Evolutionary conservation across 345 rosid genomes (phyloP).

Genomic region (Xanthoceras sorbifolium): DNA sequence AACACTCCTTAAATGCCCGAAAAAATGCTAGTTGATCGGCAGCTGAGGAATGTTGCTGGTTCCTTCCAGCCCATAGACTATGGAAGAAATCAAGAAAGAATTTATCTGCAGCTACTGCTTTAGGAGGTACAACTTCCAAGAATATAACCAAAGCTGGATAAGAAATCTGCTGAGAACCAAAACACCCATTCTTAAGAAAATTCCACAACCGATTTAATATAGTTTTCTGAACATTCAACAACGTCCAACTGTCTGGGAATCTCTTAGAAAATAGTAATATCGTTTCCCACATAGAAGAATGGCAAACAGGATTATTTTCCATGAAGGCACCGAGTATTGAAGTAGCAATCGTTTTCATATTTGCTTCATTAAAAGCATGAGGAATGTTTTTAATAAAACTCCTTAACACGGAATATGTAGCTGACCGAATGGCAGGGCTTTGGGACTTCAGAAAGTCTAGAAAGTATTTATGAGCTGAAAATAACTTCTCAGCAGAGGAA

Average conservation of each 20-base stretch:
- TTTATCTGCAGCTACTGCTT: constrained; percentile 57
- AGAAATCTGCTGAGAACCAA: constrained; percentile 84
- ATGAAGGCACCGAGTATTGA: constrained; percentile 81
- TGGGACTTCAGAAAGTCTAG: constrained; percentile 71
- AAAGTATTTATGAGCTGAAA: constrained; percentile 71
- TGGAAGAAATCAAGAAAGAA: constrained; percentile 70
- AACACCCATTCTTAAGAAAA: constrained; percentile 86
- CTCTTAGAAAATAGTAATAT: constrained; percentile 69
- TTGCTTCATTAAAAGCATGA: constrained; percentile 63
- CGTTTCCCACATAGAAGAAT: constrained; percentile 92
- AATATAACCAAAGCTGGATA: constrained; percentile 86
- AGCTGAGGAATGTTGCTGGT: constrained; percentile 47
- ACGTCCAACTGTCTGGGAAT: constrained; percentile 80
- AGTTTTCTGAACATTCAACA: constrained; percentile 65
- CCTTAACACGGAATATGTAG: constrained; percentile 69
- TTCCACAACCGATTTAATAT: constrained; percentile 66
- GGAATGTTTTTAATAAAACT: constrained; percentile 74
- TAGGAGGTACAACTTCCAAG: constrained; percentile 64
- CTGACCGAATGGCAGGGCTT: constrained; percentile 73
- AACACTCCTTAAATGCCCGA: constrained; percentile 74
- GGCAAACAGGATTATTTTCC: constrained; percentile 86
- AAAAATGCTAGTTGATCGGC: constrained; percentile 59
- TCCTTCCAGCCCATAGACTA: constrained; percentile 86
- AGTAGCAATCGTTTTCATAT: constrained; percentile 61
- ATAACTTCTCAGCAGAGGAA: constrained; percentile 76